Conservation (phyloP, 345 rosid genomes). For the Heritiera fomes region DNA sequence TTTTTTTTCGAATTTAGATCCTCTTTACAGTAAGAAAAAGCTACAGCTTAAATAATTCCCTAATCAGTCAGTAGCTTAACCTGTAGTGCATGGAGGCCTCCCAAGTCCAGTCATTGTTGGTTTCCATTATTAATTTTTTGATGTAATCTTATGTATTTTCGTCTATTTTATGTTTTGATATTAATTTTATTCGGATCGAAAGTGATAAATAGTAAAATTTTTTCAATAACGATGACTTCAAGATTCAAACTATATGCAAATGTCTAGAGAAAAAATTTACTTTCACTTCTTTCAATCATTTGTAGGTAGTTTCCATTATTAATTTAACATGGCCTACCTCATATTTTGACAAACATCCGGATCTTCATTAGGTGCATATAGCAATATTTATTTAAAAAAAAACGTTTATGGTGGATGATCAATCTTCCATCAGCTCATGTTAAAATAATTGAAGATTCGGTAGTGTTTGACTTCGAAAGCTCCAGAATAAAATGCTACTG, state of each 20-base stretch:
- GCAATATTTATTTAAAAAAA: background rate
- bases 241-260: too few species aligned
- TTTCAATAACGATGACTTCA: too few species aligned
- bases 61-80: conserved; percentile 12
- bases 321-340: background rate
- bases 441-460: background rate
- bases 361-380: background rate
- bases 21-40: background rate
- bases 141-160: too few species aligned
- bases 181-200: too few species aligned
- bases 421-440: background rate
- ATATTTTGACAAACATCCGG: background rate
- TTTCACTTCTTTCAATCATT: too few species aligned
- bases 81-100: conserved; percentile 8
- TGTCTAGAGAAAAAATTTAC: too few species aligned
- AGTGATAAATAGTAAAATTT: too few species aligned
- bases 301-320: background rate
- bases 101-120: background rate
- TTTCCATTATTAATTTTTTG: background rate
- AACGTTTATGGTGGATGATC: background rate
- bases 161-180: too few species aligned
- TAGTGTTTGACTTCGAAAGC: background rate
- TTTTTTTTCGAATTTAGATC: background rate
- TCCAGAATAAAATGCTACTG: background rate
- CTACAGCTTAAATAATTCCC: background rate